phyloP scores from a whole-genome alignment of 2,329 filamentous ascomycete species.

The Thermoascus crustaceus region DNA sequence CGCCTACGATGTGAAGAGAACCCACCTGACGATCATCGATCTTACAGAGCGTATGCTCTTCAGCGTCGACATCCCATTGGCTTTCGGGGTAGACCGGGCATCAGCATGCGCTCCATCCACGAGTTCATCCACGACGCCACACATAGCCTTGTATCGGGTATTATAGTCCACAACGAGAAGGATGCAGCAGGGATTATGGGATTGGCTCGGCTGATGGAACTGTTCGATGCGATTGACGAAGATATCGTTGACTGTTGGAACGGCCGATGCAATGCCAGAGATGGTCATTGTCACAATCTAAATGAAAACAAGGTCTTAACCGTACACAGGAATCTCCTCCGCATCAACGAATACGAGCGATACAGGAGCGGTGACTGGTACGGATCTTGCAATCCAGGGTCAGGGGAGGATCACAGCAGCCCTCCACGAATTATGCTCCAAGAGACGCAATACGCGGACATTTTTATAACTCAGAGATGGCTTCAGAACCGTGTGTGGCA shows the following conservation, averaged over 20 bases:
- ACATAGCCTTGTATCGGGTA: conserved; percentile 29
- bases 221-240: conserved; percentile 38
- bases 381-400: no score
- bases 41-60: conserved; percentile 33
- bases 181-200: conserved; percentile 37
- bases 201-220: conserved; percentile 35
- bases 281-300: conserved; percentile 56
- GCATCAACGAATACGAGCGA: conserved; percentile 25
- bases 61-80: conserved; percentile 36
- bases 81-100: conserved; percentile 33
- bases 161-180: conserved; percentile 37
- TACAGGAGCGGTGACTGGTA: conserved; percentile 32
- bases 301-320: conserved; percentile 51
- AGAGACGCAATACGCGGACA: conserved; percentile 36
- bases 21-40: no score
- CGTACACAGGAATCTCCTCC: conserved; percentile 27
- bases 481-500: conserved; percentile 37
- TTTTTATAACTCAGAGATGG: conserved; percentile 38
- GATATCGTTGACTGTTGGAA: conserved; percentile 39
- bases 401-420: conserved; percentile 21
- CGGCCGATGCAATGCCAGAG: conserved; percentile 51
- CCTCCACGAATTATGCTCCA: conserved; percentile 15
- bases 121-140: conserved; percentile 31
- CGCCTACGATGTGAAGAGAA: not conserved
- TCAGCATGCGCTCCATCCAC: conserved; percentile 33